Evolutionary conservation across 2,329 filamentous ascomycete species (phyloP).

Genomic region (Microsporum audouinii): DNA sequence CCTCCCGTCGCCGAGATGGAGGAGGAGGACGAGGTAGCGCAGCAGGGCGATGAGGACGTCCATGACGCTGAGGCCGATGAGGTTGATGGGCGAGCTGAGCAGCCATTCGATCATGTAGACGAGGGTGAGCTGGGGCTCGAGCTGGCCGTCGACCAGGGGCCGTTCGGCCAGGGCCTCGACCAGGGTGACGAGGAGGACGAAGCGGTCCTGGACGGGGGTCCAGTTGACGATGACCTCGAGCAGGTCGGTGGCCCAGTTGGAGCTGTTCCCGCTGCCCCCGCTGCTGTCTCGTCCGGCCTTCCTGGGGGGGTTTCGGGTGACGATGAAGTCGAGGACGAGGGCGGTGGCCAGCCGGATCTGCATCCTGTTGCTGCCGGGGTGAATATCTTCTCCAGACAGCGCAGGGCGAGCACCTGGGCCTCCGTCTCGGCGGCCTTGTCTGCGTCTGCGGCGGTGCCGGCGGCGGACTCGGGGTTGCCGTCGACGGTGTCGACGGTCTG

Average conservation of each 20-base stretch:
- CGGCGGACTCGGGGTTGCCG: slow-evolving; percentile 53
- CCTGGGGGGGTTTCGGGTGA: slow-evolving; percentile 44
- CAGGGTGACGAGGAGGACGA: slow-evolving; percentile 72
- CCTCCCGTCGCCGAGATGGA: slow-evolving; percentile 46
- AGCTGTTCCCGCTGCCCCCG: slow-evolving; percentile 31
- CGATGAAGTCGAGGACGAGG: slow-evolving; percentile 63
- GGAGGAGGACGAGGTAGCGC: slow-evolving; percentile 65
- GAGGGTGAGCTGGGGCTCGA: slow-evolving; percentile 63
- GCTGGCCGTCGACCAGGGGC: slow-evolving; percentile 56
- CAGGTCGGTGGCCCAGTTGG: slow-evolving; percentile 70
- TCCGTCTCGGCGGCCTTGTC: slow-evolving; percentile 85
- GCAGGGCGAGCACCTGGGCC: slow-evolving; percentile 69
- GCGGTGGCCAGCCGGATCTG: slow-evolving; percentile 70
- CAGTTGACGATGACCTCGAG: slow-evolving; percentile 71
- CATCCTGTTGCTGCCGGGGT: slow-evolving; percentile 59
- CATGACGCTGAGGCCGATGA: slow-evolving; percentile 94
- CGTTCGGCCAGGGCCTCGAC: slow-evolving; percentile 64
- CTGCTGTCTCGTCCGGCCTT: slow-evolving; percentile 24
- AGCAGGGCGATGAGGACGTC: slow-evolving; percentile 79
- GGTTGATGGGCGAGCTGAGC: slow-evolving; percentile 75
- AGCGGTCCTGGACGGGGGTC: slow-evolving; percentile 90
- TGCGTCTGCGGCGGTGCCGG: slow-evolving; percentile 71
- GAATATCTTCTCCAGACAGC: slow-evolving; percentile 79
- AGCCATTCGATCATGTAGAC: slow-evolving; percentile 70
- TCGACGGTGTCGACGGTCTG: slow-evolving; percentile 58